These are phyloP conservation scores for Linum trigynum DNA, from an alignment of 345 rosid species.

Conservation along the genomic window DNA sequence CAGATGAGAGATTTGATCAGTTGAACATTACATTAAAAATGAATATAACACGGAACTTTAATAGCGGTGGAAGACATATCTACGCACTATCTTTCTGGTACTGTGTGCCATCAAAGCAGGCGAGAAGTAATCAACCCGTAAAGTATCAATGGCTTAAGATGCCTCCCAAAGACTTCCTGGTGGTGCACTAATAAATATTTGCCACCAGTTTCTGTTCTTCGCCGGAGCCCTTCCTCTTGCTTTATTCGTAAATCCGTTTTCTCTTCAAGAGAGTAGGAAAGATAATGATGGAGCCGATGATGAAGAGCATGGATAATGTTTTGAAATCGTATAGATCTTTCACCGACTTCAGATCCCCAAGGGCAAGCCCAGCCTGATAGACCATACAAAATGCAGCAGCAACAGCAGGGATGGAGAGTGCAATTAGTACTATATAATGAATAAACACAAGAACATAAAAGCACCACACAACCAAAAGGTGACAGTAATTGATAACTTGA, in stretches of 20 bases:
- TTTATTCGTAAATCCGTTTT: conserved; percentile 56
- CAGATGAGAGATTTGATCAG: conserved; percentile 20
- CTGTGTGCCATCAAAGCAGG: conserved; percentile 5
- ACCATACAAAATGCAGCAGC: not conserved
- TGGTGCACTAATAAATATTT: not conserved
- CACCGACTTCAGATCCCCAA: conserved; percentile 73
- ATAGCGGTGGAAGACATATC: not conserved
- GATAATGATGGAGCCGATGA: conserved; percentile 56
- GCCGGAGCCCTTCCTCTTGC: conserved; percentile 11
- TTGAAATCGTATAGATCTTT: conserved; percentile 79
- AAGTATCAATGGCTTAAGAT: conserved; percentile 1
- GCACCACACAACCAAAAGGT: not conserved
- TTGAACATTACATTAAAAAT: conserved; percentile 5
- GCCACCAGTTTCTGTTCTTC: not conserved
- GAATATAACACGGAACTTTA: not conserved
- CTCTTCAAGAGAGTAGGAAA: conserved; percentile 64
- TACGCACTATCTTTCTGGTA: not conserved
- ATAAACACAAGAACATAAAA: not conserved
- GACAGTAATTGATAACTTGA: too few species aligned
- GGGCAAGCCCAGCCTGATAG: conserved; percentile 72
- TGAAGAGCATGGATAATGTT: conserved; percentile 64
- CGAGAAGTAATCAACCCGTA: conserved; percentile 13
- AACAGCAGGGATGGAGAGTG: not conserved
- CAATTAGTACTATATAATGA: not conserved
- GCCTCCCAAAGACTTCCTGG: conserved; percentile 7